Base-by-base conservation (phyloP, 176 grass and related monocot species). In the Tillandsia leiboldiana region DNA sequence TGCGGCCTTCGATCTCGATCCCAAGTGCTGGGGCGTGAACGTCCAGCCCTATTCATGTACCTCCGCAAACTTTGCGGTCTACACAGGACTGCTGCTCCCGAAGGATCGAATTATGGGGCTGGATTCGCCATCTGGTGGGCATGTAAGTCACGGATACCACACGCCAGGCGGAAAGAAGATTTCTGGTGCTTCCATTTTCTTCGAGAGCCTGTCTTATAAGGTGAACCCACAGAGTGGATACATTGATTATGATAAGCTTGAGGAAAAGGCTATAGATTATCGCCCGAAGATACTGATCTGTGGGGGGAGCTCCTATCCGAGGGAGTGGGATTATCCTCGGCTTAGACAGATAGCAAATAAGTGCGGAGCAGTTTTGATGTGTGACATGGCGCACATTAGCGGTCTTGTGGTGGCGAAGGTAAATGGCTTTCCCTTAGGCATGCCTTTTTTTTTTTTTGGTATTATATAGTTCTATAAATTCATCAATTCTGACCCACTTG, bases 331-430 rank as follows among this genome's bases (percentile, higher is more conserved):
- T 53, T 92, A 92, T 76, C 85, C 82, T 12, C 61, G 82, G 53
- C 70, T 88, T 59, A 82, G 79, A 69, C 42, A 70, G 62, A 78
- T 92, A 3, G 82, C 82, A 10, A 79, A 88, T 67, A 92, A 85
- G 70, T 85, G 82, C 10, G 85, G 82, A 4, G 85, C 85, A 28
- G 70, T 92, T 72, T 72, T 92, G 66, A 79, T 92, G 70, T 85
- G 82, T 12, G 85, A 92, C 66, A 92, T 92, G 89, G 89, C 89
- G 14, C 89, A 92, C 9, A 88, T 91, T 23, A 92, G 89, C 47
- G 89, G 89, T 14, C 79, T 92, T 56, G 82, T 92, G 13, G 82
- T 85, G 5, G 85, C 85, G 15, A 78, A 91, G 85, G 88, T 91
- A 78, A 11, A 51, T 10, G 13, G 5, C n/a, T 18, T 79, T 20